phyloP scores from a whole-genome alignment of 768 basidiomycete species.

The Stropharia rugosoannulata region DNA sequence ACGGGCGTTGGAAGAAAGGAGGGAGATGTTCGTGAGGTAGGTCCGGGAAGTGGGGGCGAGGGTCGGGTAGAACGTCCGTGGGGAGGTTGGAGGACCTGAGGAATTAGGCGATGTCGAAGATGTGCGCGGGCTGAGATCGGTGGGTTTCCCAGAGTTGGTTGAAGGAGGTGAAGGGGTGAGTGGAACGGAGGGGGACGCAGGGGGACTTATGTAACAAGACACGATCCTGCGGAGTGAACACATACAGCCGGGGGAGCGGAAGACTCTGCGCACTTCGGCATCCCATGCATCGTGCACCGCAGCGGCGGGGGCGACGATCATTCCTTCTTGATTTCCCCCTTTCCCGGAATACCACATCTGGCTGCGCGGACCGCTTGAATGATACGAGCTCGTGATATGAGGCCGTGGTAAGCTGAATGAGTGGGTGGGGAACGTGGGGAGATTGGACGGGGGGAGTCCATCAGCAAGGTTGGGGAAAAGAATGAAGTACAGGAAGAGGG shows the following conservation, averaged over 20 bases:
- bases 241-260: conserved; percentile 11
- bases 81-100: not conserved
- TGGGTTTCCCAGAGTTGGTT: too few species aligned
- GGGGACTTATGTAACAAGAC: conserved; percentile 17
- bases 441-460: too few species aligned
- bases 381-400: conserved; percentile 41
- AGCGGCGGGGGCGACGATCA: conserved; percentile 32
- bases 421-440: not conserved
- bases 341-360: conserved; percentile 54
- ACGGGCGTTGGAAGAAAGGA: conserved; percentile 47
- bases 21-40: conserved; percentile 56
- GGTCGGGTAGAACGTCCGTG: conserved; percentile 21
- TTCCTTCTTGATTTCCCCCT: not conserved
- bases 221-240: conserved; percentile 19
- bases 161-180: too few species aligned
- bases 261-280: conserved; percentile 14
- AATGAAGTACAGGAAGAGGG: too few species aligned
- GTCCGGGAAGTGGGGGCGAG: conserved; percentile 47
- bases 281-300: conserved; percentile 27
- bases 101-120: too few species aligned
- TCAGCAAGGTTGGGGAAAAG: too few species aligned
- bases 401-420: conserved; percentile 20
- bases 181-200: not conserved
- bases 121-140: too few species aligned
- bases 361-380: conserved; percentile 51